Conservation (phyloP, 345 rosid species). For the Lumnitzera littorea region DNA sequence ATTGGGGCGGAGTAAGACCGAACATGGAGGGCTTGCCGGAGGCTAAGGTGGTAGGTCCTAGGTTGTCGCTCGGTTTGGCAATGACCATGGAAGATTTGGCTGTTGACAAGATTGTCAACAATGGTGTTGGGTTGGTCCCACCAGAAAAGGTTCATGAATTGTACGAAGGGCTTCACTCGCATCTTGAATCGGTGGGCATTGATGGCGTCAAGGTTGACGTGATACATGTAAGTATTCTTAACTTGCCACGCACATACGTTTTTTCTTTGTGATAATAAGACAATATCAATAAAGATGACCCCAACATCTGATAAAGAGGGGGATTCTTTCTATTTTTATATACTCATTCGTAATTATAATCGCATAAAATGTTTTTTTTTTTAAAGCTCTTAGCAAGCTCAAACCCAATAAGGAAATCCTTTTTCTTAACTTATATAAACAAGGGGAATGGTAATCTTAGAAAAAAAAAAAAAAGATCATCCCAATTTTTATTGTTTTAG, state of each 20-base stretch:
- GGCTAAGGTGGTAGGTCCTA: conserved; percentile 32
- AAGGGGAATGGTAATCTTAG: no score
- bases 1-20: conserved; percentile 95
- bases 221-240: conserved; percentile 61
- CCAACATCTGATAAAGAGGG: no score
- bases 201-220: conserved; percentile 99
- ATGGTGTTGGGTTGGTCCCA: conserved; percentile 62
- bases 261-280: background rate
- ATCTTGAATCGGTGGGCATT: conserved; percentile 54
- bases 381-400: no score
- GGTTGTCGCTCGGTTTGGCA: conserved; percentile 66
- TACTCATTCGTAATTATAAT: no score
- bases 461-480: no score
- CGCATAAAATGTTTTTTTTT: no score
- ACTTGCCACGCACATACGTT: background rate
- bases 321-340: no score
- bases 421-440: no score
- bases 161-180: conserved; percentile 82
- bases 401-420: no score
- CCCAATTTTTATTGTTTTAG: no score
- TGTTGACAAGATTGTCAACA: conserved; percentile 75
- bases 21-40: conserved; percentile 55
- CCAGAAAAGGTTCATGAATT: conserved; percentile 63
- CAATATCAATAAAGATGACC: no score
- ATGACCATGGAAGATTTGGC: conserved; percentile 85